Evolutionary conservation across 345 rosid species (phyloP).

Genomic region (Alliaria petiolata): DNA sequence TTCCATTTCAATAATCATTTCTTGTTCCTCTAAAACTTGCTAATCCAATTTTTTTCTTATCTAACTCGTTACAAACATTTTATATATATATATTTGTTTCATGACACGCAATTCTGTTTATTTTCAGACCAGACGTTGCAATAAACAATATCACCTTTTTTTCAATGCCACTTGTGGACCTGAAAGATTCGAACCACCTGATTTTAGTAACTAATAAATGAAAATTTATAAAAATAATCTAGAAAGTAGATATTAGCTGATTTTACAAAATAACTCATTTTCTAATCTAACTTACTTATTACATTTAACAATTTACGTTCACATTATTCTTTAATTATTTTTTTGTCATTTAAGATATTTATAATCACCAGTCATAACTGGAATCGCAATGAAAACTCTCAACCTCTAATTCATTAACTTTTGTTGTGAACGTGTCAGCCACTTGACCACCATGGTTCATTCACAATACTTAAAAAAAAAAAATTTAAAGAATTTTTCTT

Average conservation of each 20-base stretch:
- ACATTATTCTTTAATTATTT: too few relatives aligned
- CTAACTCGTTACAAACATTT: constrained; percentile 18
- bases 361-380: too few relatives aligned
- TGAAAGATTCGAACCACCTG: neutral
- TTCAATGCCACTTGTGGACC: neutral
- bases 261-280: neutral
- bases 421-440: too few relatives aligned
- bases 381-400: too few relatives aligned
- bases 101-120: constrained; percentile 16
- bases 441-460: too few relatives aligned
- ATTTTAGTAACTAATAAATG: neutral
- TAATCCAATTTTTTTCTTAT: constrained; percentile 20
- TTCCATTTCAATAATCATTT: constrained; percentile 20
- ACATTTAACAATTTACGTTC: neutral
- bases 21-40: constrained; percentile 18
- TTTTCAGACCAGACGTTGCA: constrained; percentile 9
- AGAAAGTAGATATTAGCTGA: neutral
- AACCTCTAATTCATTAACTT: too few relatives aligned
- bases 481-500: too few relatives aligned
- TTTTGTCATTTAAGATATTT: too few relatives aligned
- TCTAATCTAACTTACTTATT: neutral
- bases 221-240: neutral
- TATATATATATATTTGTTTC: neutral
- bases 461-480: too few relatives aligned
- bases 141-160: neutral